Conservation (phyloP, 148 eudicot genomes). For the Persicaria maculosa region DNA sequence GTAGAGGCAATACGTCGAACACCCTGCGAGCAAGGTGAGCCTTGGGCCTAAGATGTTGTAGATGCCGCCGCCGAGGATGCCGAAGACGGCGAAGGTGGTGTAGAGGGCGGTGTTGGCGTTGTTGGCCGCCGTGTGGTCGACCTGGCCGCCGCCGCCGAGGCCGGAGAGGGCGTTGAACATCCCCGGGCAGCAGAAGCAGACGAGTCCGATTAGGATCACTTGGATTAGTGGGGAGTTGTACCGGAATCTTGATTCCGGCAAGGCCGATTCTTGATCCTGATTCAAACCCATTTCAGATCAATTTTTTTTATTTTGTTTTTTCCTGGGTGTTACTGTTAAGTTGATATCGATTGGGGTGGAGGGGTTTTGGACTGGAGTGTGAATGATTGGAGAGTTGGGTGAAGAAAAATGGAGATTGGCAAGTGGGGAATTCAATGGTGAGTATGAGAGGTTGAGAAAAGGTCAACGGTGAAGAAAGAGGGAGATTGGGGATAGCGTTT, state of each 20-base stretch:
- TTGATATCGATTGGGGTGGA: no score
- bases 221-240: conserved; percentile 79
- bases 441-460: no score
- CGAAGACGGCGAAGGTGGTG: conserved; percentile 74
- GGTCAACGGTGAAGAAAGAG: no score
- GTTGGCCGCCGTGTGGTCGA: conserved; percentile 85
- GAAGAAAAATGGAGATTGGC: no score
- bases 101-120: conserved; percentile 94
- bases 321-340: no score
- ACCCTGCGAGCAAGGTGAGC: conserved; percentile 59
- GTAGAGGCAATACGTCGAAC: conserved; percentile 69
- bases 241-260: conserved; percentile 28
- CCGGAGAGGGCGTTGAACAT: conserved; percentile 95
- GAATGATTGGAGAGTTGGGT: no score
- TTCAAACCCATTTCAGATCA: not conserved
- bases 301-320: not conserved
- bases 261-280: conserved; percentile 25
- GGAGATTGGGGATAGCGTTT: no score
- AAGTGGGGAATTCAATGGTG: no score
- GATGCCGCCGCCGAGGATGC: conserved; percentile 82
- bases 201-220: conserved; percentile 61
- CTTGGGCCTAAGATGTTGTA: conserved; percentile 82
- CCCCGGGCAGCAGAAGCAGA: conserved; percentile 93
- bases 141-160: conserved; percentile 96
- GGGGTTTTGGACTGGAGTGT: no score